phyloP scores from a whole-genome alignment of 23 red algal genomes.

The Cyanidium caldarium region DNA sequence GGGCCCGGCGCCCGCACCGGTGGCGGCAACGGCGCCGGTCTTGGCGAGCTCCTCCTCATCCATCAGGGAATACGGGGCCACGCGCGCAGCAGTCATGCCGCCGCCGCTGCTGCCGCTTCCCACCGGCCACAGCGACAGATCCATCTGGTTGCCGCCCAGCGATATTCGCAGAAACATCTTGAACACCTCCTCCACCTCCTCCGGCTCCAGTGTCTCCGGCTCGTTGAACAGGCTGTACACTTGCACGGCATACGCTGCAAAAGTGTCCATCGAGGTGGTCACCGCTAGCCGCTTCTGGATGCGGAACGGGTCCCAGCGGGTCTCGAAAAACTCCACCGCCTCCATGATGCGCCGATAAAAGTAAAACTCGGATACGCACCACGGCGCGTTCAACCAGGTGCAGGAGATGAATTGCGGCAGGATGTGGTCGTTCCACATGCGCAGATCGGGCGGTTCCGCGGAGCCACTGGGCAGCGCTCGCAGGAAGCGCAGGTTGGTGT shows the following conservation, averaged over 20 bases:
- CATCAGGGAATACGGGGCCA: no score
- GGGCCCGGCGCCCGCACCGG: background rate
- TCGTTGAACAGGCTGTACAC: slow-evolving; percentile 7
- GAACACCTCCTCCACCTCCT: background rate
- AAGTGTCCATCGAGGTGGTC: slow-evolving; percentile 20
- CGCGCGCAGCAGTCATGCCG: slow-evolving; percentile 2
- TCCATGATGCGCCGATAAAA: slow-evolving; percentile 79
- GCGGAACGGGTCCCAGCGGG: slow-evolving; percentile 48
- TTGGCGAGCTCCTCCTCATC: no score
- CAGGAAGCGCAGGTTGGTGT: slow-evolving; percentile 21
- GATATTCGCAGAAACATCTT: slow-evolving; percentile 29
- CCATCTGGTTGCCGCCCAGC: slow-evolving; percentile 84
- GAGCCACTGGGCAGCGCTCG: background rate
- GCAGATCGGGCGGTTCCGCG: slow-evolving; percentile 37
- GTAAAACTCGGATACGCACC: slow-evolving; percentile 79
- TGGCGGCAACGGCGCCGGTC: no score
- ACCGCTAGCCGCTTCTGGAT: slow-evolving; percentile 88
- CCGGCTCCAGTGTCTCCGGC: background rate
- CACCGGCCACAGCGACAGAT: slow-evolving; percentile 82
- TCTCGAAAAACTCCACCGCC: slow-evolving; percentile 63
- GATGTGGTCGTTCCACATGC: slow-evolving; percentile 38
- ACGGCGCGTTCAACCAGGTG: slow-evolving; percentile 85
- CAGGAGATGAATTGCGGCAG: slow-evolving; percentile 15
- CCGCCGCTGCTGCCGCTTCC: slow-evolving; percentile 3
- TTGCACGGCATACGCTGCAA: slow-evolving; percentile 15